phyloP scores from a whole-genome alignment of 345 rosid species.

The Cardamine chenopodiifolia region DNA sequence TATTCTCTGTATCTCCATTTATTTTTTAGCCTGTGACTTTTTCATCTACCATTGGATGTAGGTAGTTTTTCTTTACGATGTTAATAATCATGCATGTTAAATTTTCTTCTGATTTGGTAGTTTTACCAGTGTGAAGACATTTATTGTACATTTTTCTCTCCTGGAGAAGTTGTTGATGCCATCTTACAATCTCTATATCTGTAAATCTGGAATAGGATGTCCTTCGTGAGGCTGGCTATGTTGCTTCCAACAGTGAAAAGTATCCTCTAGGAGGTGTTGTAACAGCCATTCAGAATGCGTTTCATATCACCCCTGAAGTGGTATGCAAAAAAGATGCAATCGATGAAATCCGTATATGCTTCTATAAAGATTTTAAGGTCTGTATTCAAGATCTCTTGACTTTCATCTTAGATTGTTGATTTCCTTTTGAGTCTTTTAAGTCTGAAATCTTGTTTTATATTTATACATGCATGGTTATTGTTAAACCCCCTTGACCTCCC shows the following conservation, averaged over 20 bases:
- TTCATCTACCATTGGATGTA: background rate
- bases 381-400: slow-evolving; percentile 30
- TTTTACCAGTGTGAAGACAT: slow-evolving; percentile 8
- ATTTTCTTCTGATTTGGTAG: background rate
- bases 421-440: background rate
- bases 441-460: background rate
- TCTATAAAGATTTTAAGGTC: slow-evolving; percentile 87
- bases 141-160: background rate
- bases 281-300: slow-evolving; percentile 86
- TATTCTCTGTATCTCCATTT: slow-evolving; percentile 1
- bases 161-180: slow-evolving; percentile 27
- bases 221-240: slow-evolving; percentile 81
- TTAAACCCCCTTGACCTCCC: background rate
- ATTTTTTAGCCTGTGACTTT: background rate
- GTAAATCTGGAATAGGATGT: slow-evolving; percentile 54
- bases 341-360: slow-evolving; percentile 78
- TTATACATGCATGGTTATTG: background rate
- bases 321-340: slow-evolving; percentile 69
- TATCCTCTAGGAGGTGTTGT: slow-evolving; percentile 91
- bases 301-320: slow-evolving; percentile 69
- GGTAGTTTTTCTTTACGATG: background rate
- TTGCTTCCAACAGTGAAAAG: slow-evolving; percentile 82
- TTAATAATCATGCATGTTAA: slow-evolving; percentile 3
- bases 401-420: slow-evolving; percentile 23
- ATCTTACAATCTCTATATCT: slow-evolving; percentile 1